Conservation (phyloP, 352 stramenopile genomes). For the Hyaloperonospora arabidopsidis region DNA sequence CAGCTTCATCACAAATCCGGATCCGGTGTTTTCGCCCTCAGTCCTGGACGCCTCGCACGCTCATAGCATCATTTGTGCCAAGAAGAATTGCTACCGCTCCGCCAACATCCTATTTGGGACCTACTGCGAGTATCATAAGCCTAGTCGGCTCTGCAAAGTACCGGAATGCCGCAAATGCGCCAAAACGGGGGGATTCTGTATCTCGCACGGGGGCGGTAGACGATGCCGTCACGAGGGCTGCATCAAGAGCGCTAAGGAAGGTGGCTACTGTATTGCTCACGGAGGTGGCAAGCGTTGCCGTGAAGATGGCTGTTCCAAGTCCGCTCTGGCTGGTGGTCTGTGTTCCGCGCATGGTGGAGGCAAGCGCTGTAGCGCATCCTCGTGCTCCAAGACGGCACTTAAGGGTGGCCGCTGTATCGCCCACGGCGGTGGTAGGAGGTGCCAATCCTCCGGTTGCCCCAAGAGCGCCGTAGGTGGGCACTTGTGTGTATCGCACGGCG, state of each 20-base stretch:
- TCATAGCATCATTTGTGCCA: slow-evolving; percentile 35
- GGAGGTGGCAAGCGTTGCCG: slow-evolving; percentile 52
- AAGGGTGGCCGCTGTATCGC: slow-evolving; percentile 59
- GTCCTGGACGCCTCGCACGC: slow-evolving; percentile 1
- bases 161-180: slow-evolving; percentile 49
- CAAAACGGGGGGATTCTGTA: slow-evolving; percentile 73
- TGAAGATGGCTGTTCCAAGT: slow-evolving; percentile 48
- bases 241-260: slow-evolving; percentile 67
- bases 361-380: slow-evolving; percentile 40
- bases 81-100: slow-evolving; percentile 55
- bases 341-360: slow-evolving; percentile 67
- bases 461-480: slow-evolving; percentile 60
- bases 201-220: slow-evolving; percentile 56
- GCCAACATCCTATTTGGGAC: slow-evolving; percentile 39
- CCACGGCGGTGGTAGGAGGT: slow-evolving; percentile 53
- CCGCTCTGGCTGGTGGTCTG: slow-evolving; percentile 47
- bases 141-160: slow-evolving; percentile 57
- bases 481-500: slow-evolving; percentile 55
- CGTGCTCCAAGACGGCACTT: slow-evolving; percentile 58
- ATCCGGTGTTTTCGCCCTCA: slow-evolving; percentile 1
- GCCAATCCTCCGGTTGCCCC: slow-evolving; percentile 36
- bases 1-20: slow-evolving; percentile 51
- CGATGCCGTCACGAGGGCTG: slow-evolving; percentile 46
- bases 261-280: slow-evolving; percentile 57
- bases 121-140: slow-evolving; percentile 63